phyloP scores from a whole-genome alignment of 345 rosid genomes.

The Eutrema heterophyllum region DNA sequence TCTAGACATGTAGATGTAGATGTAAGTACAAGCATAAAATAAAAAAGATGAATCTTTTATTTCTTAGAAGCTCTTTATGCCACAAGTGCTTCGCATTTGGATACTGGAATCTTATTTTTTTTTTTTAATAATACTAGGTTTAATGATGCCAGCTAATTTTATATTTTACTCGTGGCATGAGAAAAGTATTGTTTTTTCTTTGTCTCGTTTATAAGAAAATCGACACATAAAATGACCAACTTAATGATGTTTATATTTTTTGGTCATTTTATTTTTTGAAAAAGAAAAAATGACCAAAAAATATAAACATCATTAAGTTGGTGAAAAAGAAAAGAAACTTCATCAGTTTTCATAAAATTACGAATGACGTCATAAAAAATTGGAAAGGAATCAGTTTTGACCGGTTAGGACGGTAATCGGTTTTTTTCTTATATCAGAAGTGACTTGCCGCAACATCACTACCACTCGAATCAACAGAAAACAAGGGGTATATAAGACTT shows the following conservation, averaged over 20 bases:
- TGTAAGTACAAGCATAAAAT: constrained; percentile 1
- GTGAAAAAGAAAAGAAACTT: not conserved
- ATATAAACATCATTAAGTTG: not conserved
- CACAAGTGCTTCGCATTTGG: constrained; percentile 16
- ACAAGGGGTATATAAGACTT: constrained; percentile 8
- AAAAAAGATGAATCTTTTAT: not conserved
- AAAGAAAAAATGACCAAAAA: not conserved
- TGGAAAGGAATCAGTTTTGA: constrained; percentile 9
- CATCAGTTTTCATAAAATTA: not conserved
- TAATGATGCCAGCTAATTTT: constrained; percentile 23
- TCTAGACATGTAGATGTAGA: not conserved
- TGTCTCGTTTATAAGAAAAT: not conserved
- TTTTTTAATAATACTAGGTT: constrained; percentile 14
- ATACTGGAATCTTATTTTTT: constrained; percentile 25
- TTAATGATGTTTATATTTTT: not conserved
- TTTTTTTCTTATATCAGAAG: not conserved
- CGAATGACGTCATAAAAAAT: not conserved
- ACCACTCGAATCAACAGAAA: constrained; percentile 16
- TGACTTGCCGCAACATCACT: constrained; percentile 29
- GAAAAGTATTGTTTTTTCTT: not conserved
- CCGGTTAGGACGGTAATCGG: constrained; percentile 28
- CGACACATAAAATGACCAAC: constrained; percentile 10
- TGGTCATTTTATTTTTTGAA: not conserved
- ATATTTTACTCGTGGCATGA: constrained; percentile 21
- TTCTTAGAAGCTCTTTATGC: not conserved